Evolutionary conservation across 2,329 filamentous ascomycete species (phyloP).

Genomic region (Pseudopithomyces chartarum): DNA sequence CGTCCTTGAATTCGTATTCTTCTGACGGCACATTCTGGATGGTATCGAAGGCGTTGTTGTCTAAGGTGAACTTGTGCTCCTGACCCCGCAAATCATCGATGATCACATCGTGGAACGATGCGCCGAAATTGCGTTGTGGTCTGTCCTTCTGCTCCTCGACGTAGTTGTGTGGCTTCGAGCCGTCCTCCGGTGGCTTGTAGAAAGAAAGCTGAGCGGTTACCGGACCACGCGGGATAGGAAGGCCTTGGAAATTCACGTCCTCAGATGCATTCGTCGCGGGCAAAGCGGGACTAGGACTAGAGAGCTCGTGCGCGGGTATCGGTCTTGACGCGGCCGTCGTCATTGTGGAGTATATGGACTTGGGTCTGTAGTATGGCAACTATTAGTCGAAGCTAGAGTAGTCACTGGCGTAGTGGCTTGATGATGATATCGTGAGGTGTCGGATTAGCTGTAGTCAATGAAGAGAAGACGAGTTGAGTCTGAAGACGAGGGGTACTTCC

Average conservation of each 20-base stretch:
- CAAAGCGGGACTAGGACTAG: slow-evolving; percentile 25
- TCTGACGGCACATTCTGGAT: slow-evolving; percentile 63
- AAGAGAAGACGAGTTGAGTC: slow-evolving; percentile 11
- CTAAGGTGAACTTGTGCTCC: slow-evolving; percentile 69
- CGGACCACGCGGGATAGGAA: slow-evolving; percentile 34
- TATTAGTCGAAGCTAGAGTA: background rate
- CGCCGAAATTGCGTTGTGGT: slow-evolving; percentile 69
- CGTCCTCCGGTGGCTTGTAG: slow-evolving; percentile 33
- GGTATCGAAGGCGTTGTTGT: slow-evolving; percentile 76
- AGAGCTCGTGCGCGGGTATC: slow-evolving; percentile 50
- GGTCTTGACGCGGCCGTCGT: slow-evolving; percentile 50
- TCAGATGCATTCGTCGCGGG: slow-evolving; percentile 24
- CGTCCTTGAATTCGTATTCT: slow-evolving; percentile 66
- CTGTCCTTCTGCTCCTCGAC: slow-evolving; percentile 66
- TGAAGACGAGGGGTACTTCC: slow-evolving; percentile 1
- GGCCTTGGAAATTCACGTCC: slow-evolving; percentile 39
- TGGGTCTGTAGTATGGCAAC: background rate
- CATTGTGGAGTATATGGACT: slow-evolving; percentile 42
- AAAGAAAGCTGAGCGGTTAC: slow-evolving; percentile 34
- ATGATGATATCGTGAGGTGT: background rate
- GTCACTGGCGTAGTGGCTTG: background rate
- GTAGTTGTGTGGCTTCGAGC: slow-evolving; percentile 49
- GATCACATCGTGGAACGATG: slow-evolving; percentile 54
- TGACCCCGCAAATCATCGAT: slow-evolving; percentile 76
- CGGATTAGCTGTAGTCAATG: slow-evolving; percentile 12